Base-by-base conservation (phyloP, 345 rosid species). In the Corchorus olitorius region DNA sequence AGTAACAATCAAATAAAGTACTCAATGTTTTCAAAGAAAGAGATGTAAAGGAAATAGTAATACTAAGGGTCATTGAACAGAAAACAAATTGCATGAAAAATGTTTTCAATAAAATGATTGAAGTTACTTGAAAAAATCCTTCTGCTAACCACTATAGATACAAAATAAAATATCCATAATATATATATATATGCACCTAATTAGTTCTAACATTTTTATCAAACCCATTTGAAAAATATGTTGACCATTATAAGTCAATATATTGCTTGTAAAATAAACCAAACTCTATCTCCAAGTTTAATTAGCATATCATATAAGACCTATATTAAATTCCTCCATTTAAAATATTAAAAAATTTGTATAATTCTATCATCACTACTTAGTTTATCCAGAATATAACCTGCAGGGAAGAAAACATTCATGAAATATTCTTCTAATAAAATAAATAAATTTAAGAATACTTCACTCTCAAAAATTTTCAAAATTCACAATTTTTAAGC, bases 131-230 rank as follows among this genome's bases (percentile, higher is more conserved):
- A 16, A 69, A 70, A 62, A 10, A 39, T 72, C 3, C 65, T 39
- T 56, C 7, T 34, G 63, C 43, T 35, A 52, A 34, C 16, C 20
- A 70, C 19, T 52, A 15, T 70, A 53, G 16, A 15, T 70, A 4
- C 27, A 52, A 67, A 46, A 20, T 43, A 7, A 11, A 1, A 50
- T 48, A 48, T 15, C 1, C 27, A 15, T 5, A 17, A n/a, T 7
- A 54, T 7, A 54, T 1, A 54, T 6, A 17, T 15, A 34, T 4
- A 34, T 69, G 43, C 9, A 70, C 49, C 48, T 70, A 70, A 70
- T 34, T 34, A 50, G 74, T n/a, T 71, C 4, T 8, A 71, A 54
- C 63, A 35, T 37, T 33, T 52, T 50, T 50, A 52, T 71, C 50
- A 71, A 52, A 34, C 46, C 17, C 46, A 71, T 71, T 71, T 53